Percentiles rank a stretch among this genome's conserved stretches.
Evolutionary conservation across 2,329 filamentous ascomycete genomes (phyloP).

Genomic region (Phaeosphaeriaceae sp.): DNA sequence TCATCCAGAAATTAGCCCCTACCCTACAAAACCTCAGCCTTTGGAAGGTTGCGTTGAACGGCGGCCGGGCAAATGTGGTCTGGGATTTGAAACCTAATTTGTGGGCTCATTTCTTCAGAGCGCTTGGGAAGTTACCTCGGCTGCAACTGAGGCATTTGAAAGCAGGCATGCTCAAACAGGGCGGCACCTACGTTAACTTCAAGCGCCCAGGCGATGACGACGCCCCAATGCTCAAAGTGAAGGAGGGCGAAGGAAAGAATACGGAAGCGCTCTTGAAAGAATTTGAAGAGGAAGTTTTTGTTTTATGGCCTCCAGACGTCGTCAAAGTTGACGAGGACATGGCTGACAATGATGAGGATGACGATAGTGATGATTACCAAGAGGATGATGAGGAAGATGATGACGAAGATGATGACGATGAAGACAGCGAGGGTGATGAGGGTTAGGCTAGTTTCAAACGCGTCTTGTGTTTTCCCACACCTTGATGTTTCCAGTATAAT

Average conservation of each 20-base stretch:
- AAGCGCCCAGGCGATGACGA: slow-evolving; percentile 1
- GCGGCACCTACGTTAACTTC: slow-evolving; percentile 18
- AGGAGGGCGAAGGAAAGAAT: slow-evolving; percentile 18
- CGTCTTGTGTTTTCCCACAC: too few species aligned
- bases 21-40: slow-evolving; percentile 56
- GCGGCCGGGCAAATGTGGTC: neutral
- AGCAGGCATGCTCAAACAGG: slow-evolving; percentile 24
- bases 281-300: slow-evolving; percentile 16
- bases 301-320: slow-evolving; percentile 19
- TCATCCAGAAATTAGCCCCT: slow-evolving; percentile 50
- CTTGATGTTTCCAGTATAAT: too few species aligned
- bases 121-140: slow-evolving; percentile 10
- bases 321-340: slow-evolving; percentile 4
- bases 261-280: slow-evolving; percentile 20
- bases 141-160: slow-evolving; percentile 23
- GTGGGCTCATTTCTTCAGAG: slow-evolving; percentile 28
- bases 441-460: neutral
- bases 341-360: slow-evolving; percentile 21
- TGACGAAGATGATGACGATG: slow-evolving; percentile 8
- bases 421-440: slow-evolving; percentile 12
- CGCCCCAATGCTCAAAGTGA: slow-evolving; percentile 1
- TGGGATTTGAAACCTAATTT: slow-evolving; percentile 19
- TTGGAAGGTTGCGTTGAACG: slow-evolving; percentile 50
- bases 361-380: slow-evolving; percentile 21
- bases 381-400: slow-evolving; percentile 15